These are phyloP conservation scores for Globisporangium paroecandrum DNA, from an alignment of 352 stramenopile genomes.

Conservation along the genomic window DNA sequence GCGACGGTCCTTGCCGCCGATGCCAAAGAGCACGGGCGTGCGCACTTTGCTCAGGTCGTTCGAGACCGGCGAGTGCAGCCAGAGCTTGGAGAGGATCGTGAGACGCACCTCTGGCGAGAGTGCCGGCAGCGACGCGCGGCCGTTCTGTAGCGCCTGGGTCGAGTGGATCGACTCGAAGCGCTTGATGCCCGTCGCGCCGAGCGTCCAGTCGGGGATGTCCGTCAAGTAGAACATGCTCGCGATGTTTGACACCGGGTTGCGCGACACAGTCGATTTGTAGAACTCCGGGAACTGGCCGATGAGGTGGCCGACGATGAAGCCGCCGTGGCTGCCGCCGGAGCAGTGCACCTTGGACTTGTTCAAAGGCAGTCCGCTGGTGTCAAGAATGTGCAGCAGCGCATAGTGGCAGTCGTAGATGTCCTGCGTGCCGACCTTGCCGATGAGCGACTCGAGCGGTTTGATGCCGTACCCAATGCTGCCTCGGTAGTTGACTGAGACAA, in stretches of 20 bases:
- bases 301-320: constrained; percentile 92
- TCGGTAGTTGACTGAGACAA: constrained; percentile 95
- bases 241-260: constrained; percentile 95
- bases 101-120: constrained; percentile 46
- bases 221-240: constrained; percentile 90
- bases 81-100: constrained; percentile 77
- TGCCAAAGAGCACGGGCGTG: constrained; percentile 89
- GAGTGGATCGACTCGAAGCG: constrained; percentile 87
- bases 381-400: constrained; percentile 68
- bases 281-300: constrained; percentile 93
- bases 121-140: constrained; percentile 24
- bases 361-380: constrained; percentile 54
- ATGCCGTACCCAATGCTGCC: constrained; percentile 94
- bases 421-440: constrained; percentile 87
- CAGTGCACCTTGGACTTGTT: constrained; percentile 85
- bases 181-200: constrained; percentile 80
- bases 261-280: constrained; percentile 88
- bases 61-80: constrained; percentile 83
- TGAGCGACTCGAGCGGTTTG: constrained; percentile 84
- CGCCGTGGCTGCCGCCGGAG: constrained; percentile 94
- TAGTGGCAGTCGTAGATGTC: constrained; percentile 93
- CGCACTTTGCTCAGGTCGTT: constrained; percentile 83
- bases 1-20: constrained; percentile 90
- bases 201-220: constrained; percentile 97
- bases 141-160: constrained; percentile 42